Conservation (phyloP, 805 yeast genomes). For the Myxozyma neotropica region DNA sequence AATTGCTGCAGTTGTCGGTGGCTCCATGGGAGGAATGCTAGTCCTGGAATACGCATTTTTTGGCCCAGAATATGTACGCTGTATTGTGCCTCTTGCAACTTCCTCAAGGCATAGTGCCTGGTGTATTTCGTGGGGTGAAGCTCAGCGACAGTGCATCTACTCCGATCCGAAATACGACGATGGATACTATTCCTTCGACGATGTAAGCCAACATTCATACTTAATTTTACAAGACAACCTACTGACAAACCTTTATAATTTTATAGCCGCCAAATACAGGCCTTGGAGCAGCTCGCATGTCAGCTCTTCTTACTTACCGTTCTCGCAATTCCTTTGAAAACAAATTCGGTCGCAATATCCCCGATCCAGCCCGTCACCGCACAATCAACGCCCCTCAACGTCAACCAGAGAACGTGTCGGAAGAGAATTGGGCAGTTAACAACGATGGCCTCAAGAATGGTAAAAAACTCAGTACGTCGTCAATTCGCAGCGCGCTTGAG, state of each 20-base stretch:
- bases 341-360: slow-evolving; percentile 83
- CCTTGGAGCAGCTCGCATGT: slow-evolving; percentile 95
- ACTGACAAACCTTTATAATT: neutral
- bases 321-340: slow-evolving; percentile 89
- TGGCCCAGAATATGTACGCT: slow-evolving; percentile 65
- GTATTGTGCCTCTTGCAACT: slow-evolving; percentile 84
- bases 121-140: slow-evolving; percentile 99
- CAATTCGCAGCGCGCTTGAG: slow-evolving; percentile 13
- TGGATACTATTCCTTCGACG: slow-evolving; percentile 78
- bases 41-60: slow-evolving; percentile 85
- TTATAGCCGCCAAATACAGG: slow-evolving; percentile 76
- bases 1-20: slow-evolving; percentile 87
- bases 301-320: slow-evolving; percentile 89
- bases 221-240: too few species aligned
- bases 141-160: slow-evolving; percentile 94
- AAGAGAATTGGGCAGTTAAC: slow-evolving; percentile 77
- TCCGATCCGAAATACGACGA: slow-evolving; percentile 91
- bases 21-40: slow-evolving; percentile 99
- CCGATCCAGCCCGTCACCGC: slow-evolving; percentile 51
- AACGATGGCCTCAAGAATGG: slow-evolving; percentile 65
- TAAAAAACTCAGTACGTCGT: slow-evolving; percentile 13
- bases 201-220: slow-evolving; percentile 38
- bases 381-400: slow-evolving; percentile 41
- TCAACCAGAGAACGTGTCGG: slow-evolving; percentile 32
- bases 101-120: slow-evolving; percentile 95